Evolutionary conservation across 495 filamentous ascomycete species (phyloP).

Genomic region (Cercophora newfieldiana): DNA sequence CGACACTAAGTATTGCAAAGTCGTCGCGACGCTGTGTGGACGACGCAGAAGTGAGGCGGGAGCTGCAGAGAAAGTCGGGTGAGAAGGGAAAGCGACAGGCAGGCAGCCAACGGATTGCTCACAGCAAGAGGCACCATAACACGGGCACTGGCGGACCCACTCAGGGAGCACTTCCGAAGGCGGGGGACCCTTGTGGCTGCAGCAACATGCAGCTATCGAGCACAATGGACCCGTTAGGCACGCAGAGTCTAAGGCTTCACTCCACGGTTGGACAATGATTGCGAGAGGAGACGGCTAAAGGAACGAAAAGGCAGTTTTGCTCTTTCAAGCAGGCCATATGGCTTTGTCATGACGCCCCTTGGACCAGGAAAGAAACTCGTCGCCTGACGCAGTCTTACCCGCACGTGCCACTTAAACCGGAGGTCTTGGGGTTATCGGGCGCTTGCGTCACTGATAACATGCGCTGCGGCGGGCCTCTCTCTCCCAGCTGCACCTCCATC

Average conservation of each 20-base stretch:
- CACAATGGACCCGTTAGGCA: neutral
- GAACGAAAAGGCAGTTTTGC: neutral
- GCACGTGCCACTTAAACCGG: constrained; percentile 6
- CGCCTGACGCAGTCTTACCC: constrained; percentile 14
- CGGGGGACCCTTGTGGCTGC: constrained; percentile 1
- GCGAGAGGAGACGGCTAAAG: neutral
- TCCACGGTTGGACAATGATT: neutral
- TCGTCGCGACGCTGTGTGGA: neutral
- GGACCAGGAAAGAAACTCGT: constrained; percentile 7
- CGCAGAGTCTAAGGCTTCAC: neutral
- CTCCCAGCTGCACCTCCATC: neutral
- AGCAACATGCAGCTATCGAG: neutral
- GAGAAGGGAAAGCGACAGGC: constrained; percentile 1
- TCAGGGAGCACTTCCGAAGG: neutral
- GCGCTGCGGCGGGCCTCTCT: neutral
- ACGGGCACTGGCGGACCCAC: neutral
- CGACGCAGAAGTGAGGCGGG: constrained; percentile 9
- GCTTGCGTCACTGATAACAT: constrained; percentile 41
- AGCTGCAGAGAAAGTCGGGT: constrained; percentile 8
- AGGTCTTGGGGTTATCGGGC: constrained; percentile 25
- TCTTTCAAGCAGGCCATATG: neutral
- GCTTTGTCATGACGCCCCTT: constrained; percentile 8
- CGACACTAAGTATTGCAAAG: neutral
- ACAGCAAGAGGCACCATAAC: neutral
- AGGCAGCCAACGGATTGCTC: constrained; percentile 17